phyloP scores from a whole-genome alignment of 106 monocot species.

The Allium sativum region DNA sequence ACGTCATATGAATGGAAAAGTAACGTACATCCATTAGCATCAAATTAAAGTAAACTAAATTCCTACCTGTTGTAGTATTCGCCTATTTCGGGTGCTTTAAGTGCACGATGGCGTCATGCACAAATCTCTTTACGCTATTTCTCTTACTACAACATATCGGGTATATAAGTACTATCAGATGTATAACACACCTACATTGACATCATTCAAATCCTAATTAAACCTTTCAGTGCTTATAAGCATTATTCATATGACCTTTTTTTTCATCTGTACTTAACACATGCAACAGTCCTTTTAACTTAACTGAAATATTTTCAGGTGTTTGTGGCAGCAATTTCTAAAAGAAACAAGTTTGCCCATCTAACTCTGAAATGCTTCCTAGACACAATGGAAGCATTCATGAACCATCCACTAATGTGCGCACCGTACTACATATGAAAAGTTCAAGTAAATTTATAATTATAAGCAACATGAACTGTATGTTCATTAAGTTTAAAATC shows the following conservation, averaged over 20 bases:
- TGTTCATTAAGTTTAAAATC: neutral
- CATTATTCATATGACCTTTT: neutral
- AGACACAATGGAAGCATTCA: constrained; percentile 5
- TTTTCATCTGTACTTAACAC: neutral
- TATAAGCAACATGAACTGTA: neutral
- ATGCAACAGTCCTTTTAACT: neutral
- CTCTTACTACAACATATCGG: neutral
- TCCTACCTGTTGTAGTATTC: neutral
- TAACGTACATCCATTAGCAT: neutral
- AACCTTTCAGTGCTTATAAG: too few relatives aligned
- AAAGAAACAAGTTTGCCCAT: constrained; percentile 75
- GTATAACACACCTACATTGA: neutral
- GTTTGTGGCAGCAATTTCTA: constrained; percentile 66
- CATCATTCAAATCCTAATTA: neutral
- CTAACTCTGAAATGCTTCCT: constrained; percentile 25
- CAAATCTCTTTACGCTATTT: neutral
- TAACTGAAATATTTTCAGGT: constrained; percentile 27
- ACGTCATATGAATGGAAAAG: constrained; percentile 3
- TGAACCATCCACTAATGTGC: constrained; percentile 1
- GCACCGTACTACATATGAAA: constrained; percentile 18
- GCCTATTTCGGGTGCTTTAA: neutral
- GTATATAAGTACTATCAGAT: neutral
- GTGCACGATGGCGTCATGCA: neutral
- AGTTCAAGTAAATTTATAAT: constrained; percentile 34
- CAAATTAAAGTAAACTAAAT: too few relatives aligned